Base-by-base conservation (phyloP, 1,284 basidiomycete species). In the Athelia sp. region DNA sequence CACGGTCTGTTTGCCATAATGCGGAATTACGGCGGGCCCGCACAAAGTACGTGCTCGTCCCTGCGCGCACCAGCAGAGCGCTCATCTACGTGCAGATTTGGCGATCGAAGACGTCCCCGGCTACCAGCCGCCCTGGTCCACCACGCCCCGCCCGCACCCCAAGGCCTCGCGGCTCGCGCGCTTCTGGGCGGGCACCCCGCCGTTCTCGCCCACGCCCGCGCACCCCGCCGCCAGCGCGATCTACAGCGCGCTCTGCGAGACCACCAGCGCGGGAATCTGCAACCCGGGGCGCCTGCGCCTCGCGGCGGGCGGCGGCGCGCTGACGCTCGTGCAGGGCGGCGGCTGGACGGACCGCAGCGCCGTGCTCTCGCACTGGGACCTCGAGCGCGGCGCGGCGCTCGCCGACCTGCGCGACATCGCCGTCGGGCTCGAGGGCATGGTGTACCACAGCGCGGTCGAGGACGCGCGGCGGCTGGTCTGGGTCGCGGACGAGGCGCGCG, bases 341-440 rank as follows among this genome's bases (percentile, higher is more conserved):
- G 71, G 72, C 4, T 73, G 59, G 53, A 74, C 71, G 54, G 59
- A 65, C 36, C 63, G 67, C 26, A 58, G 62, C 6, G 69, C 72
- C 0, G 45, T 54, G 11, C 50, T 72, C 23, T 40, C 50, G 9
- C 67, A 60, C 52, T 66, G 61, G 55, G 44, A 61, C 23, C 58
- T 64, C 9, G 57, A 58, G 17, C 55, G 58, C 8, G 54, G 52
- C 6, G 40, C 45, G 14, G 22, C 50, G 9, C 50, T 49, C 8
- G 14, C 47, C 19, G 49, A 38, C 22, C 49, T n/a, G 29, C 48
- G 10, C 11, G 32, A 18, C 13, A 47, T 4, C 42, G 52, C 58
- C 3, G 49, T 62, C 47, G 51, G 56, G 18, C 47, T 65, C 34
- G 8, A 54, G 18, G 44, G 50, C 11, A 18, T 58, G 26, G 58